phyloP scores from a whole-genome alignment of 1,284 basidiomycete species.

The Quambalaria eucalypti region DNA sequence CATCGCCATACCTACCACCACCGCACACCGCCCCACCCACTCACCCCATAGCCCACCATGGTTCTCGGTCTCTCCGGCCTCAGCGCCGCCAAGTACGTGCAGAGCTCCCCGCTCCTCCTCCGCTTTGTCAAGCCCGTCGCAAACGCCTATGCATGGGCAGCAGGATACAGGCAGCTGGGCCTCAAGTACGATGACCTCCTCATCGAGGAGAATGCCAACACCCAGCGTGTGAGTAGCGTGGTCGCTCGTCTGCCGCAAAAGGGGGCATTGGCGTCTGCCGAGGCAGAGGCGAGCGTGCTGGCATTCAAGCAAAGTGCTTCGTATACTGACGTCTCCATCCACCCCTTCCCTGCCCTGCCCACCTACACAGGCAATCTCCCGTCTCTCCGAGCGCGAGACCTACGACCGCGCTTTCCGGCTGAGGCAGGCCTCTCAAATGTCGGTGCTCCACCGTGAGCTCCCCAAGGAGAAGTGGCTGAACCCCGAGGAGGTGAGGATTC shows the following conservation, averaged over 20 bases:
- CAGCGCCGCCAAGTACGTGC: conserved; percentile 69
- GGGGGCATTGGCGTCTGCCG: no score
- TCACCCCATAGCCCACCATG: not conserved
- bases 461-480: conserved; percentile 78
- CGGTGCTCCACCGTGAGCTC: conserved; percentile 70
- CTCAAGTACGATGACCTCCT: conserved; percentile 92
- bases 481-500: conserved; percentile 59
- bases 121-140: conserved; percentile 69
- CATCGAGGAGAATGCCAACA: conserved; percentile 72
- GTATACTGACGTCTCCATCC: no score
- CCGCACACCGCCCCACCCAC: not conserved
- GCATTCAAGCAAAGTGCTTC: no score
- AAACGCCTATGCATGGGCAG: conserved; percentile 68
- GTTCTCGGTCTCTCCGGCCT: conserved; percentile 49
- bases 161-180: conserved; percentile 81
- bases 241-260: no score
- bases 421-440: conserved; percentile 71
- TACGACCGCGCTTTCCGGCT: conserved; percentile 90
- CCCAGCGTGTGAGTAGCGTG: conserved; percentile 69
- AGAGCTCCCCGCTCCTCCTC: conserved; percentile 60
- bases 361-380: conserved; percentile 51
- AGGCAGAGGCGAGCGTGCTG: no score
- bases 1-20: not conserved
- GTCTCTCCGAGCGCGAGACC: conserved; percentile 66
- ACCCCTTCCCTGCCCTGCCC: no score